Evolutionary conservation across 257 asterid species (phyloP), one percentile per base, ranked within the genome.

Genomic region (Avicennia marina): DNA sequence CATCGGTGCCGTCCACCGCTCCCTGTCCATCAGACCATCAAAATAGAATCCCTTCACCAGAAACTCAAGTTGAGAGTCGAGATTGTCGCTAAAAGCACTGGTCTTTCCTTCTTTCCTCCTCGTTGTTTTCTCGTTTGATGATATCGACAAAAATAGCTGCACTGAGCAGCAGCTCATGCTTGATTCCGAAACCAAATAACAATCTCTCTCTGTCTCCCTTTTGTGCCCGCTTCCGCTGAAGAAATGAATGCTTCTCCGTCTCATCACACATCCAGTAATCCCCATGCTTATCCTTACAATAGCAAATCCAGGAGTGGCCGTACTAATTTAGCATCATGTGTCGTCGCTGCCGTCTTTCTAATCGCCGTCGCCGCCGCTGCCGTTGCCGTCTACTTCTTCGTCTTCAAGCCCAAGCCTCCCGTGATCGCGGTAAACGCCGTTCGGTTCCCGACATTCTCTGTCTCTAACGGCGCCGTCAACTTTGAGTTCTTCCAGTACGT

Each of bases 401-500:
- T 90, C 16, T 87, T 82, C 89, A 90, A 84, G 45, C 98, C 98
- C 19, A 84, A 84, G 32, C 50, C 90, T 0, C 98, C 98, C 9
- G 44, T 74, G 60, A 90, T 90, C 74, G 80, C 87, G 22, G 98
- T 90, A 18, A 83, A 90, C 41, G 90, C 94, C 65, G 89, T 90
- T 6, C 95, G 78, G 64, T 90, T 90, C 79, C 96, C 96, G 6
- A 72, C 88, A 19, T 84, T 80, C 82, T 80, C 96, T 64, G 71
- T 78, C 77, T 38, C 90, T 0, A 90, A 90, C 71, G 89, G 87
- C 69, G 81, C 90, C 59, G 83, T 90, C 44, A 68, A 82, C 77
- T 87, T 90, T 81, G 83, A 89, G 38, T 87, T 87, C 78, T 72
- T 90, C 77, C 98, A 90, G 53, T 82, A 63, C 72, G 95, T 84